Conservation (phyloP, 306 rosid species). For the Styphnolobium japonicum region DNA sequence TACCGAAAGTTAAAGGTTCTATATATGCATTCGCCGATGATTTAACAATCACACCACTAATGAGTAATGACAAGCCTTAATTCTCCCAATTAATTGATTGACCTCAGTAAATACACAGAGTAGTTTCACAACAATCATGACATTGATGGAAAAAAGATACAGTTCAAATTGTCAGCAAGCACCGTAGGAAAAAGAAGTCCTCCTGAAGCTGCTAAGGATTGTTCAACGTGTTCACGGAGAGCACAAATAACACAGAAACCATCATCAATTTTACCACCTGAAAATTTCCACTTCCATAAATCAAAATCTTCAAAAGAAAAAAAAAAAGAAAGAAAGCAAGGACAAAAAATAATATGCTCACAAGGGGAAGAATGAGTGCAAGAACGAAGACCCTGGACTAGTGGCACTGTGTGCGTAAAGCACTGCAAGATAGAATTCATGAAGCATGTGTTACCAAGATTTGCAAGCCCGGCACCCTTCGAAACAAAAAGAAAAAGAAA, state of each 20-base stretch:
- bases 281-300: conserved; percentile 12
- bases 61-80: background rate
- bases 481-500: conserved; percentile 13
- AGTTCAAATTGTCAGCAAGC: conserved; percentile 48
- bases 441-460: conserved; percentile 71
- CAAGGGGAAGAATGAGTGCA: conserved; percentile 36
- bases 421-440: conserved; percentile 67
- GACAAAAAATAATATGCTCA: background rate
- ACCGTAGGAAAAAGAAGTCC: conserved; percentile 29
- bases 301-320: background rate
- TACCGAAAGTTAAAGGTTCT: too few species aligned
- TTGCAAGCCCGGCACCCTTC: conserved; percentile 69
- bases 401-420: conserved; percentile 59
- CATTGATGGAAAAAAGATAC: conserved; percentile 49
- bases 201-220: conserved; percentile 41
- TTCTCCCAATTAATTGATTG: background rate
- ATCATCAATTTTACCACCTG: conserved; percentile 45
- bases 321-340: background rate
- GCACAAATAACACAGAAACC: conserved; percentile 65
- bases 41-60: too few species aligned
- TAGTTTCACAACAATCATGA: background rate
- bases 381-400: conserved; percentile 53
- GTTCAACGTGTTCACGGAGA: conserved; percentile 40
- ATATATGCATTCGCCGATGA: background rate
- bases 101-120: background rate